Evolutionary conservation across 768 basidiomycete species (phyloP).

Genomic region (Xerocomus brunneocitrinus): DNA sequence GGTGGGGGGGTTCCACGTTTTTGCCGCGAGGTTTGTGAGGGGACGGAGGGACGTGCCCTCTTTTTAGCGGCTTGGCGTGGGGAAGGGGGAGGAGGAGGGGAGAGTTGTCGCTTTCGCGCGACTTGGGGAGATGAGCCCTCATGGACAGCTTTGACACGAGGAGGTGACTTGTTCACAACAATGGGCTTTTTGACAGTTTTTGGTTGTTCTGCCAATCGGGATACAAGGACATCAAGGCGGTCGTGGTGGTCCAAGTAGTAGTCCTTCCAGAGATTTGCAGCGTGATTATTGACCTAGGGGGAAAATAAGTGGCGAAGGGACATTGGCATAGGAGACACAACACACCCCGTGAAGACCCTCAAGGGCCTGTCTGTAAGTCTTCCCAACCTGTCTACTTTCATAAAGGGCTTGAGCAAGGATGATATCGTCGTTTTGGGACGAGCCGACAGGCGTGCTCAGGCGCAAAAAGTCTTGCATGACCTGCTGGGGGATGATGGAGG

Average conservation of each 20-base stretch:
- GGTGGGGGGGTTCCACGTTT: too few species aligned
- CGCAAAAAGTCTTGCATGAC: constrained; percentile 53
- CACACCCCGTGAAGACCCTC: constrained; percentile 64
- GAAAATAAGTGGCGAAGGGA: constrained; percentile 3
- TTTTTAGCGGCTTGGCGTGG: constrained; percentile 25
- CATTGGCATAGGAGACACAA: constrained; percentile 4
- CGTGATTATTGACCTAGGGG: constrained; percentile 40
- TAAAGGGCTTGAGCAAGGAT: constrained; percentile 47
- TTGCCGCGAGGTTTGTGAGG: constrained; percentile 23
- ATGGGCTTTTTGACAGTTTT: constrained; percentile 31
- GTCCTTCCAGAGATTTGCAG: constrained; percentile 71
- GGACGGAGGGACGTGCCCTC: constrained; percentile 18
- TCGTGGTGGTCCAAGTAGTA: constrained; percentile 70
- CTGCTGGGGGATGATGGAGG: constrained; percentile 44
- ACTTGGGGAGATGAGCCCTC: constrained; percentile 21
- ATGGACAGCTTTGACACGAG: constrained; percentile 2
- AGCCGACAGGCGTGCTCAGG: constrained; percentile 51
- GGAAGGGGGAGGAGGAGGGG: constrained; percentile 16
- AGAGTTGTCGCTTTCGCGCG: constrained; percentile 35
- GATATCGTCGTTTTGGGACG: constrained; percentile 50
- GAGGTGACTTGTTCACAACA: constrained; percentile 8
- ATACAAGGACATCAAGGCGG: constrained; percentile 45
- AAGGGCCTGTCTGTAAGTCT: constrained; percentile 60
- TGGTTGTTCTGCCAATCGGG: constrained; percentile 21
- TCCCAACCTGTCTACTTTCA: constrained; percentile 36